Percentiles rank a stretch among this genome's conserved stretches.
These are phyloP conservation scores for Polyporus tsugae DNA, from an alignment of 1,284 basidiomycete species.

Conservation along the genomic window DNA sequence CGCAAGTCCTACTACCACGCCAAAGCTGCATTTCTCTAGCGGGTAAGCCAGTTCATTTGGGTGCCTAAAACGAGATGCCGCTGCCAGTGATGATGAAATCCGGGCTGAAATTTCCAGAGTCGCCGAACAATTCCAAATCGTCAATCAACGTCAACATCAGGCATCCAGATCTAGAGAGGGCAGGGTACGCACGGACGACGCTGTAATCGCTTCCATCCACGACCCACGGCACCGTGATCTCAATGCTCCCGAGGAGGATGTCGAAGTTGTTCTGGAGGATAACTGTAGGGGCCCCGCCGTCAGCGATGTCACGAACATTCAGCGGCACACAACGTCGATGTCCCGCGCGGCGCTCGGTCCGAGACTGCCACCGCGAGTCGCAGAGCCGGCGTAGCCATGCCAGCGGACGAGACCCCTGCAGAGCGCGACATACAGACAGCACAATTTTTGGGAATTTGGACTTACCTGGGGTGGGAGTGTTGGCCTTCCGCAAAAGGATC, in stretches of 20 bases:
- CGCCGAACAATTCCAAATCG: slow-evolving; percentile 33
- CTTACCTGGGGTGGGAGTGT: slow-evolving; percentile 41
- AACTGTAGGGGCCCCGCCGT: slow-evolving; percentile 7
- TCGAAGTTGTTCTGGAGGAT: slow-evolving; percentile 28
- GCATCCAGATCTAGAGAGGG: not conserved
- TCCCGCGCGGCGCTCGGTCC: too few relatives aligned
- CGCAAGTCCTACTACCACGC: not conserved
- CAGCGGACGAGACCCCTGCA: too few relatives aligned
- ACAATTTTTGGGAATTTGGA: too few relatives aligned
- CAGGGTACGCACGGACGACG: slow-evolving; percentile 16
- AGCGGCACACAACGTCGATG: too few relatives aligned
- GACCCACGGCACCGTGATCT: slow-evolving; percentile 28
- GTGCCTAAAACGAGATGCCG: not conserved
- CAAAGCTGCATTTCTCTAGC: not conserved
- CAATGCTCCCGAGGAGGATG: slow-evolving; percentile 24
- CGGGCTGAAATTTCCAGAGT: slow-evolving; percentile 36
- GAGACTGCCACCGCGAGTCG: too few relatives aligned
- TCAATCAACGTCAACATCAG: not conserved
- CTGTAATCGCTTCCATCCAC: slow-evolving; percentile 27
- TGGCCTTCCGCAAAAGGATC: slow-evolving; percentile 48
- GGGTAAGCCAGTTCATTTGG: too few relatives aligned
- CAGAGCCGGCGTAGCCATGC: too few relatives aligned
- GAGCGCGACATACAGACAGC: too few relatives aligned
- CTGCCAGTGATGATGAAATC: slow-evolving; percentile 30
- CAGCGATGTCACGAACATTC: too few relatives aligned